These are phyloP conservation scores for Trametes pubescens DNA, from an alignment of 1,284 basidiomycete species.

Conservation along the genomic window DNA sequence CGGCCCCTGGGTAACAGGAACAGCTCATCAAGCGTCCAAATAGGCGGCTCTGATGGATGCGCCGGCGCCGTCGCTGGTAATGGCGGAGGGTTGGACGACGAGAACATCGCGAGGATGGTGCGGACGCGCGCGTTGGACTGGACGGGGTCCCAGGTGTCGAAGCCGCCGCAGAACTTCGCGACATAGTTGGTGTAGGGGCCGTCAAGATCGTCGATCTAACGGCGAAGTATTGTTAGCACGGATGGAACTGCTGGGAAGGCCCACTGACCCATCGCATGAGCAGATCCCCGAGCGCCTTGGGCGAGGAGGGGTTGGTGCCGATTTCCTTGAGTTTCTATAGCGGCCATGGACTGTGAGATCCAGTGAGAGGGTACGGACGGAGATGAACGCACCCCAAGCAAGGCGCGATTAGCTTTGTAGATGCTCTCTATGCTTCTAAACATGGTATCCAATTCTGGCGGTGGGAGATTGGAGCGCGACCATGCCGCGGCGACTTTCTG, in stretches of 20 bases:
- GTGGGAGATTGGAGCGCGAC: slow-evolving; percentile 95
- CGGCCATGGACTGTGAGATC: slow-evolving; percentile 20
- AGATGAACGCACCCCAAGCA: slow-evolving; percentile 71
- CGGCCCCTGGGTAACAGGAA: slow-evolving; percentile 89
- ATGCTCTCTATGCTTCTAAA: slow-evolving; percentile 93
- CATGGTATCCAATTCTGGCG: slow-evolving; percentile 91
- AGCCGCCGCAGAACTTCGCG: slow-evolving; percentile 77
- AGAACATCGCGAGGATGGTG: slow-evolving; percentile 76
- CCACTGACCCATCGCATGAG: slow-evolving; percentile 94
- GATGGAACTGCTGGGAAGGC: background rate
- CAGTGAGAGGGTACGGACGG: background rate
- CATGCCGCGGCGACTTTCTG: slow-evolving; percentile 97
- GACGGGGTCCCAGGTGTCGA: slow-evolving; percentile 86
- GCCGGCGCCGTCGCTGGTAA: slow-evolving; percentile 50
- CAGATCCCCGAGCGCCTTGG: slow-evolving; percentile 94
- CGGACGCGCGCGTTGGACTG: slow-evolving; percentile 77
- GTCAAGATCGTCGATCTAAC: slow-evolving; percentile 89
- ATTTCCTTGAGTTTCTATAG: slow-evolving; percentile 92
- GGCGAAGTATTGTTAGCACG: slow-evolving; percentile 9
- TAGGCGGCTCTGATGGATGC: slow-evolving; percentile 48
- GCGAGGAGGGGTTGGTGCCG: slow-evolving; percentile 91
- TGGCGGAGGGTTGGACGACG: slow-evolving; percentile 67
- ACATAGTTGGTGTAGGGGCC: slow-evolving; percentile 88
- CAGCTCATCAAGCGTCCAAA: slow-evolving; percentile 89
- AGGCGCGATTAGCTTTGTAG: slow-evolving; percentile 89